These are phyloP conservation scores for Camillea tinctor DNA, from an alignment of 2,329 filamentous ascomycete species.

Conservation along the genomic window DNA sequence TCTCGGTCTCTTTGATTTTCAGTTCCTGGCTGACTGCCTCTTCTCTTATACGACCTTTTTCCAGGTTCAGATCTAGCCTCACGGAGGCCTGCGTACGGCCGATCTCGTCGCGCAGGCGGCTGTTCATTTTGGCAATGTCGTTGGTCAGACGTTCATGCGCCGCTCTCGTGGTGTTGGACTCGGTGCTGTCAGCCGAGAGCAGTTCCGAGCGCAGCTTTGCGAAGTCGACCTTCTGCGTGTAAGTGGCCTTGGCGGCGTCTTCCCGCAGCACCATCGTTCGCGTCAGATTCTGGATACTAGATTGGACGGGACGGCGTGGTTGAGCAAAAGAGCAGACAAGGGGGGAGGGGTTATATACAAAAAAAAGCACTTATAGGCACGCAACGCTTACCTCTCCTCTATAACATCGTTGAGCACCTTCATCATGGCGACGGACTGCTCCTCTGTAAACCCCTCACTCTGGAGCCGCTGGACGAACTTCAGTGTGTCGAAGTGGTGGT, in stretches of 20 bases:
- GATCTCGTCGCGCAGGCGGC: slow-evolving; percentile 87
- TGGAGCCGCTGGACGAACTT: slow-evolving; percentile 93
- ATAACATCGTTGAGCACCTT: slow-evolving; percentile 94
- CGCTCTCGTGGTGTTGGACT: slow-evolving; percentile 82
- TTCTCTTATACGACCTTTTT: slow-evolving; percentile 94
- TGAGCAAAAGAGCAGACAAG: background rate
- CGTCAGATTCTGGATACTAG: slow-evolving; percentile 90
- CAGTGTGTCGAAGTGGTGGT: slow-evolving; percentile 97
- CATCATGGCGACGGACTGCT: slow-evolving; percentile 98
- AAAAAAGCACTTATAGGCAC: too few relatives aligned
- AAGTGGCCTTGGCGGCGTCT: slow-evolving; percentile 78
- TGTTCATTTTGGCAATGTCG: slow-evolving; percentile 91
- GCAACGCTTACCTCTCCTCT: slow-evolving; percentile 69
- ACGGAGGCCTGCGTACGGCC: slow-evolving; percentile 91
- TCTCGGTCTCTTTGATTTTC: slow-evolving; percentile 98
- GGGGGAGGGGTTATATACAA: background rate
- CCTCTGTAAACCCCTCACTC: slow-evolving; percentile 90
- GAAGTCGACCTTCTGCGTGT: slow-evolving; percentile 93
- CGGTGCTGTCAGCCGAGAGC: slow-evolving; percentile 85
- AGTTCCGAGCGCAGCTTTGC: slow-evolving; percentile 95
- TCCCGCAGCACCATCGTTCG: slow-evolving; percentile 97
- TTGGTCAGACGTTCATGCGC: slow-evolving; percentile 92
- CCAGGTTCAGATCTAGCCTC: slow-evolving; percentile 86
- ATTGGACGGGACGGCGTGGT: background rate
- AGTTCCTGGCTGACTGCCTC: slow-evolving; percentile 96